Evolutionary conservation across 768 basidiomycete genomes (phyloP), one percentile per base, ranked within the genome.

Genomic region (Macrolepiota fuliginosa): DNA sequence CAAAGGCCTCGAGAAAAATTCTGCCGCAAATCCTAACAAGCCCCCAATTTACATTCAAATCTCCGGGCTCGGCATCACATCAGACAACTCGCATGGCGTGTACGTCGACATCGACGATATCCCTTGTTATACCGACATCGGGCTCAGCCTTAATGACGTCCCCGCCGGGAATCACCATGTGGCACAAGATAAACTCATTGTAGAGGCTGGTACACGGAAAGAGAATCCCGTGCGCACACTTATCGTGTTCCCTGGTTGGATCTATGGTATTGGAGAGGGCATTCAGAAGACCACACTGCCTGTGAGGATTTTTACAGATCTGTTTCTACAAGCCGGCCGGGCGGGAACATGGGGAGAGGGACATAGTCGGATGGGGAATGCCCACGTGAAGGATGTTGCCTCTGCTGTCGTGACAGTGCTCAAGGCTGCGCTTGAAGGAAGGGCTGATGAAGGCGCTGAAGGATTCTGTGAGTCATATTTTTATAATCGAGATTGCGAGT

Each of bases 261-360:
- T 81, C 1, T 82, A 79, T 63, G 78, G 80, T 2, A 62, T 79
- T 13, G 76, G 79, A 15, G 68, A 77, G 70, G 78, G 77, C 40
- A 65, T 78, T 29, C 74, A 76, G 55, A 79, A 75, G 61, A 70
- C 71, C 7, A 77, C 77, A 2, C 17, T 69, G 4, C 74, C 75
- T 63, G 64, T 81, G 2, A 75, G 77, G 47, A 62, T 75, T 6
- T 81, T 76, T 65, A 56, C 76, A 36, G 64, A 67, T 45, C 68
- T 77, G 60, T 70, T 67, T 52, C 71, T 73, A 60, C 63, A 67
- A 0, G 61, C 69, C 13, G 76, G 77, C 25, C 69, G 70, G 45
- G 73, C 73, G 0, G 79, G 79, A n/a, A 78, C 78, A 1, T 81
- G 76, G 75, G 81, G 79, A 15, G 65, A 70, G 4, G 79, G 79